A percentile compares a stretch with the other conserved stretches of the same genome.
phyloP scores from a whole-genome alignment of 805 yeast species.

The Starmera amethionina region DNA sequence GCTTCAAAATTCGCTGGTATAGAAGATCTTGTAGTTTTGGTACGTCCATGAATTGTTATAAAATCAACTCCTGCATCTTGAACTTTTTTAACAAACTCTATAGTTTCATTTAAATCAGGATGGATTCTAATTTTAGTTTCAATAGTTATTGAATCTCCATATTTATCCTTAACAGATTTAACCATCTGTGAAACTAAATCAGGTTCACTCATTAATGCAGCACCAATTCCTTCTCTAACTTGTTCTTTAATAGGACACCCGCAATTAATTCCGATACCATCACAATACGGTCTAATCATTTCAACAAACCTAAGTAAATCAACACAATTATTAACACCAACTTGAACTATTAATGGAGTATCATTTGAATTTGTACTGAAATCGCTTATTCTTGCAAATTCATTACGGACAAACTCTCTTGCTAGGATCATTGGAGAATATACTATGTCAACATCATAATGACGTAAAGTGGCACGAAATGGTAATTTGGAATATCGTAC shows the following conservation, averaged over 20 bases:
- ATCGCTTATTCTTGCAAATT: constrained; percentile 71
- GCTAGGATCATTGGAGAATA: constrained; percentile 97
- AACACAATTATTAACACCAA: constrained; percentile 77
- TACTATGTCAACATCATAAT: constrained; percentile 69
- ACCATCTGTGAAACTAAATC: constrained; percentile 81
- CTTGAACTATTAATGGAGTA: constrained; percentile 72
- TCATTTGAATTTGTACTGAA: constrained; percentile 72
- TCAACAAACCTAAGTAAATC: constrained; percentile 79
- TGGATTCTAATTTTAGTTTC: constrained; percentile 93
- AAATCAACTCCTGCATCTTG: constrained; percentile 88
- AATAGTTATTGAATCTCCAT: constrained; percentile 61
- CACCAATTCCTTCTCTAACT: constrained; percentile 92
- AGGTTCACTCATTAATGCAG: constrained; percentile 82
- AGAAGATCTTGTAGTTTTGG: constrained; percentile 75
- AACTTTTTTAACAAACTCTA: constrained; percentile 58
- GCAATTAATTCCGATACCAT: constrained; percentile 91
- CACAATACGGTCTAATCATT: constrained; percentile 84
- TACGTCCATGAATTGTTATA: constrained; percentile 90
- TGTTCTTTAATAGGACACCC: constrained; percentile 97
- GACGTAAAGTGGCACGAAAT: constrained; percentile 70
- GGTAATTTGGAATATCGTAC: constrained; percentile 93
- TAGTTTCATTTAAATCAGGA: constrained; percentile 60
- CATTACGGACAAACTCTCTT: constrained; percentile 83
- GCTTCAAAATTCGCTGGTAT: constrained; percentile 79
- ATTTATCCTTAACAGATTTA: constrained; percentile 63